Evolutionary conservation across 208 protist genomes (phyloP).

Genomic region (Trypanosoma boissoni): DNA sequence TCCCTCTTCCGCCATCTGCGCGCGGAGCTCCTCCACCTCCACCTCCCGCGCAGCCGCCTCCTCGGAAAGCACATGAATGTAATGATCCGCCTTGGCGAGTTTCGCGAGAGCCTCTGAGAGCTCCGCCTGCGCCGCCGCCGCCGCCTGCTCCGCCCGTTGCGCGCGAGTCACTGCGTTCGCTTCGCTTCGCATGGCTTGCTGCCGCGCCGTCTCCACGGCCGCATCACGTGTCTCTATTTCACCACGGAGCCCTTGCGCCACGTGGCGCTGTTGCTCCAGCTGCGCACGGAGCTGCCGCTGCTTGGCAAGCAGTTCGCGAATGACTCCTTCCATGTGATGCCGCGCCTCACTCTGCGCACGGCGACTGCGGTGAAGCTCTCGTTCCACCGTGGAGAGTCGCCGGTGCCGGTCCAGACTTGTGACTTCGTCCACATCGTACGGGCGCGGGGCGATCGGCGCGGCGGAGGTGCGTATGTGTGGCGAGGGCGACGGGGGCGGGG

Average conservation of each 20-base stretch:
- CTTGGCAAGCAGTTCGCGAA: conserved; percentile 19
- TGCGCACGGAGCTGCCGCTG: conserved; percentile 12
- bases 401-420: conserved; percentile 20
- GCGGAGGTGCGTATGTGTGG: background rate
- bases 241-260: conserved; percentile 5
- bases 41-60: conserved; percentile 19
- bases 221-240: too few relatives aligned
- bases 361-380: conserved; percentile 9
- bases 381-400: conserved; percentile 11
- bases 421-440: conserved; percentile 19
- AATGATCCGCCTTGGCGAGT: conserved; percentile 18
- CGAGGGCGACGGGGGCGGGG: background rate
- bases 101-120: conserved; percentile 18
- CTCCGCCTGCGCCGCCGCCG: conserved; percentile 5
- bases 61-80: conserved; percentile 24
- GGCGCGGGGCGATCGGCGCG: background rate
- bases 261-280: background rate
- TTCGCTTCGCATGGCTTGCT: background rate
- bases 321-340: conserved; percentile 12
- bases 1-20: background rate
- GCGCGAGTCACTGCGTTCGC: background rate
- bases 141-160: background rate
- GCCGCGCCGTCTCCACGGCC: background rate
- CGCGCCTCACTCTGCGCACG: conserved; percentile 5
- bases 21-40: conserved; percentile 19